Conservation (phyloP, 163 green algal species). For the Chloromonas sp. region DNA sequence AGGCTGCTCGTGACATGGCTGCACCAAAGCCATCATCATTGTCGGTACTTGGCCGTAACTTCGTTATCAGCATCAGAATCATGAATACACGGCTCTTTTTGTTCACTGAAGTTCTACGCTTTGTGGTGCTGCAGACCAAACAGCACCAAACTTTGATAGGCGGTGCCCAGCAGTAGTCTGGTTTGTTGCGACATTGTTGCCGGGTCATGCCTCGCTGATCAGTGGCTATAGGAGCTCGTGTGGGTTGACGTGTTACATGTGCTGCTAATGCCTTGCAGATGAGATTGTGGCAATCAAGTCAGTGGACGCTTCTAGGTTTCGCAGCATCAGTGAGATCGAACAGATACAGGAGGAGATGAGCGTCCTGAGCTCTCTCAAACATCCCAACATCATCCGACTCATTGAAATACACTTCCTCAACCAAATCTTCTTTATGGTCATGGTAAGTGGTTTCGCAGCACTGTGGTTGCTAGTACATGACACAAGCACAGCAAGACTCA, state of each 20-base stretch:
- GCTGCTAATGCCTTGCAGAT: slow-evolving; percentile 21
- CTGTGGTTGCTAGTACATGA: too few species aligned
- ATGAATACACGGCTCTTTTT: too few species aligned
- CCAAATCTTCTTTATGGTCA: slow-evolving; percentile 63
- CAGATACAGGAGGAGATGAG: slow-evolving; percentile 66
- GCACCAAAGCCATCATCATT: too few species aligned
- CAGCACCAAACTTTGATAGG: too few species aligned
- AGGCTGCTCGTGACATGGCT: too few species aligned
- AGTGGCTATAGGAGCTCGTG: neutral
- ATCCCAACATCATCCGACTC: slow-evolving; percentile 57
- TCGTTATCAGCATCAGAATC: too few species aligned
- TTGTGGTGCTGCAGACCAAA: too few species aligned
- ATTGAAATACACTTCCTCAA: slow-evolving; percentile 42
- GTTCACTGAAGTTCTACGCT: too few species aligned
- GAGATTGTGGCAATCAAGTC: slow-evolving; percentile 66
- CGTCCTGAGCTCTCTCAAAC: slow-evolving; percentile 55
- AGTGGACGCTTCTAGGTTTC: slow-evolving; percentile 56
- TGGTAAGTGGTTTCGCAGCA: slow-evolving; percentile 24
- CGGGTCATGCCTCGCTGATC: neutral
- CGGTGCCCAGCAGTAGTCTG: too few species aligned
- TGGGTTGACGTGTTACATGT: neutral
- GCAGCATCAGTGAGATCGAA: slow-evolving; percentile 62
- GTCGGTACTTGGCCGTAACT: too few species aligned
- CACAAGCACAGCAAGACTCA: too few species aligned
- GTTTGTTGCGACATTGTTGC: too few species aligned